phyloP scores from a whole-genome alignment of 1,139 yeast species.

The Candida sanyaensis region DNA sequence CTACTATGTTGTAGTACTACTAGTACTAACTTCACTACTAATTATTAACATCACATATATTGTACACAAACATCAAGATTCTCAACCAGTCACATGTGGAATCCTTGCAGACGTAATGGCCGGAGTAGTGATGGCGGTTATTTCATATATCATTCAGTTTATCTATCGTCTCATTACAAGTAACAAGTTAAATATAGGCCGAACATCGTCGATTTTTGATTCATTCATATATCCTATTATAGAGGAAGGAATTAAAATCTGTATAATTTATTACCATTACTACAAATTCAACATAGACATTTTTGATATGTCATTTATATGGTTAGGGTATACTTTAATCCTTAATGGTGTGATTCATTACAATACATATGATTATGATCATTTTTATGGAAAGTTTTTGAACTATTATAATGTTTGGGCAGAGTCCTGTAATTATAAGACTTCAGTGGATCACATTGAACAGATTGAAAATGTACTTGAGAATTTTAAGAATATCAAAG shows the following conservation, averaged over 20 bases:
- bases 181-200: background rate
- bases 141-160: conserved; percentile 3
- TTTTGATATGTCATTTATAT: conserved; percentile 8
- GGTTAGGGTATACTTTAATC: conserved; percentile 11
- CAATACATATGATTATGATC: conserved; percentile 10
- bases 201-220: conserved; percentile 3
- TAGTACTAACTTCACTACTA: background rate
- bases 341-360: conserved; percentile 9
- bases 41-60: conserved; percentile 1
- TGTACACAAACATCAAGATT: background rate
- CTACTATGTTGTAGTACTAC: conserved; percentile 1
- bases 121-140: conserved; percentile 7
- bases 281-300: conserved; percentile 5
- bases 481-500: conserved; percentile 5
- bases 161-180: background rate
- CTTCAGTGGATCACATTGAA: conserved; percentile 6
- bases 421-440: conserved; percentile 10
- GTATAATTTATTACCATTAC: conserved; percentile 7
- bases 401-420: conserved; percentile 13
- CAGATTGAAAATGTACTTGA: conserved; percentile 11
- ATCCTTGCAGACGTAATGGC: conserved; percentile 7
- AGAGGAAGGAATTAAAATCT: conserved; percentile 10
- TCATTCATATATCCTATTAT: conserved; percentile 13
- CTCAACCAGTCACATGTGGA: background rate
- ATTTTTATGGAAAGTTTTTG: conserved; percentile 9